Base-by-base conservation (phyloP, 1,284 basidiomycete species). In the Pyrrhoderma noxium region DNA sequence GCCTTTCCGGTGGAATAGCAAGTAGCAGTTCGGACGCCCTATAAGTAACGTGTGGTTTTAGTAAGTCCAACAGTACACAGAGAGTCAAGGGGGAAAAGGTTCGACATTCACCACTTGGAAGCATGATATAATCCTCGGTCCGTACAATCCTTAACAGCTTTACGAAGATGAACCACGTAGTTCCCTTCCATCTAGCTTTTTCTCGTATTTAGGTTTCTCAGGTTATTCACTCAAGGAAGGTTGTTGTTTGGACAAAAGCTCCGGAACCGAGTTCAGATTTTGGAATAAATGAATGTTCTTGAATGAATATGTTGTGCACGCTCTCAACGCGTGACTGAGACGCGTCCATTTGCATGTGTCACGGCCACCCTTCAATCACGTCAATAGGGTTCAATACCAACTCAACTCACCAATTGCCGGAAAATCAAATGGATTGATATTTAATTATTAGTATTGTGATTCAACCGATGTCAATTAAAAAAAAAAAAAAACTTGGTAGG, bases 21-120 rank as follows among this genome's bases (percentile, higher is more conserved):
- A 83, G 70, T 49, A 89, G 70, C 16, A 89, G 70, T 61, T 89
- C 86, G 18, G 85, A 80, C 19, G 84, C 78, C 86, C 86, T 87
- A 34, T 38, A n/a, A n/a, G 27, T 11, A 16, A 37, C 16, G 35
- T 16, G 35, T 37, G 11, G 35, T 16, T 11, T 14, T 21, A 41
- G 36, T 21, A 39, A 40, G 14, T 13, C 35, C n/a, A 40, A 25
- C 21, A 27, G 31, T 22, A 43, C 22, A 18, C 16, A 4, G 18
- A 8, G 25, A 19, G 9, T 25, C 22, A 8, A 51, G 42, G 11
- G 25, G n/a, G 45, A 45, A 38, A 27, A 34, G 49, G 31, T 40
- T 64, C 74, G 51, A 59, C n/a, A n/a, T n/a, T n/a, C n/a, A 87
- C 87, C 87, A 89, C 71, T 87, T 89, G 40, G 84, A 76, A 43